Percentiles rank a stretch among this genome's conserved stretches.
Evolutionary conservation across 441 rosid species (phyloP).

Genomic region (Melastoma candidum): DNA sequence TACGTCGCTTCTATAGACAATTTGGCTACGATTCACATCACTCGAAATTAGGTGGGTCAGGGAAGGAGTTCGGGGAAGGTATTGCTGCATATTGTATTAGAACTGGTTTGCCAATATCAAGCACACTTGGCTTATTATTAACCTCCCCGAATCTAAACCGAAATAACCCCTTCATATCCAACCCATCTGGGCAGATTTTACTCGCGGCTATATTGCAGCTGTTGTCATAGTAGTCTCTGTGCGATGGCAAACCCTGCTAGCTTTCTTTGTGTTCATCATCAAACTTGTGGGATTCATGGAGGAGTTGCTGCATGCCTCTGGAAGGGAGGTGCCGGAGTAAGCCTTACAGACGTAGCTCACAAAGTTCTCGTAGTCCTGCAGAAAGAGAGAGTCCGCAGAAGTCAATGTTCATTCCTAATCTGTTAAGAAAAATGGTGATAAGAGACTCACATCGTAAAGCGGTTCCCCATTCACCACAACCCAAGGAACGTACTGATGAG

Average conservation of each 20-base stretch:
- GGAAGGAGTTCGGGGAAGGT: too few relatives aligned
- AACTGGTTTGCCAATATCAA: too few relatives aligned
- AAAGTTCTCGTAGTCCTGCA: conserved; percentile 69
- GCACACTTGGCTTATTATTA: too few relatives aligned
- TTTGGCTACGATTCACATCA: too few relatives aligned
- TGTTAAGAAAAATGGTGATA: neutral
- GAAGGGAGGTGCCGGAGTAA: conserved; percentile 39
- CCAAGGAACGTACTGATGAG: conserved; percentile 90
- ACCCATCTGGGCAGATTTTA: conserved; percentile 13
- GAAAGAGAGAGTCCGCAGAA: conserved; percentile 1
- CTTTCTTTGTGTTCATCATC: conserved; percentile 13
- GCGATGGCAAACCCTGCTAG: conserved; percentile 31
- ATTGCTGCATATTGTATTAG: too few relatives aligned
- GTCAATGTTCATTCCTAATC: neutral
- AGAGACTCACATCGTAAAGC: conserved; percentile 63
- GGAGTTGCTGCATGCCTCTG: conserved; percentile 40
- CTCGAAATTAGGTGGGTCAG: too few relatives aligned
- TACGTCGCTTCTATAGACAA: too few relatives aligned
- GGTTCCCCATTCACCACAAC: conserved; percentile 88
- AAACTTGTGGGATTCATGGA: conserved; percentile 9
- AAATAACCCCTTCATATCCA: conserved; percentile 1
- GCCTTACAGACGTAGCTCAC: conserved; percentile 74
- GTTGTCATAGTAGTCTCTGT: conserved; percentile 14
- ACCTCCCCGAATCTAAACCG: too few relatives aligned
- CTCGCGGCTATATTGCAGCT: neutral